These are phyloP conservation scores for Mortierella sp. DNA, from an alignment of 371 early-diverging fungal genomes.

Conservation along the genomic window DNA sequence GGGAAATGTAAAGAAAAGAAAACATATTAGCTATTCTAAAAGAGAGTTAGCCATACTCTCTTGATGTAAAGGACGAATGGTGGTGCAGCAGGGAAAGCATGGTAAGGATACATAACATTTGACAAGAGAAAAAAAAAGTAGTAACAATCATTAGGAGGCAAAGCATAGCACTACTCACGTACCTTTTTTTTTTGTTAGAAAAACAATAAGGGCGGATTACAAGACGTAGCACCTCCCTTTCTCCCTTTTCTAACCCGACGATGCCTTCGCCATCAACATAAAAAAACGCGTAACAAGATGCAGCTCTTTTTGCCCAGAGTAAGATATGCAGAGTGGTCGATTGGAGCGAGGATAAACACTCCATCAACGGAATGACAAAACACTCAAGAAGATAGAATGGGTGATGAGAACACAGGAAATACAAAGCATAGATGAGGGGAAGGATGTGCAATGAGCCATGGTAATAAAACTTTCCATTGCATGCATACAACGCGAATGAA, in stretches of 20 bases:
- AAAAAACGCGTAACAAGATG: slow-evolving; percentile 1
- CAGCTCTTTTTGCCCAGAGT: not conserved
- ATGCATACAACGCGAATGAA: too few relatives aligned
- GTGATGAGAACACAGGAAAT: not conserved
- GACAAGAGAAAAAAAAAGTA: not conserved
- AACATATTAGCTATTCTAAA: too few relatives aligned
- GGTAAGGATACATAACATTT: too few relatives aligned
- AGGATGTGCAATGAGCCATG: not conserved
- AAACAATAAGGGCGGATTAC: not conserved
- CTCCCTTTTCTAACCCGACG: not conserved
- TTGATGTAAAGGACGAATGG: too few relatives aligned
- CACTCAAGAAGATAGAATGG: not conserved
- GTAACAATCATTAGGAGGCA: not conserved
- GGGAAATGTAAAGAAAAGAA: not conserved
- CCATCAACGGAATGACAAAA: not conserved
- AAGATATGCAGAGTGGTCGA: not conserved
- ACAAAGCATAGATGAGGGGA: not conserved
- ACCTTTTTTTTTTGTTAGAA: not conserved
- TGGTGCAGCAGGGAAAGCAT: too few relatives aligned
- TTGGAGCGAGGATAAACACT: not conserved
- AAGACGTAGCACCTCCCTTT: not conserved
- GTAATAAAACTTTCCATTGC: too few relatives aligned
- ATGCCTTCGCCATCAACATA: not conserved
- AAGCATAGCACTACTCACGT: slow-evolving; percentile 6
- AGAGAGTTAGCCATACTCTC: too few relatives aligned